phyloP scores from a whole-genome alignment of 345 rosid species.

The Sonneratia alba region DNA sequence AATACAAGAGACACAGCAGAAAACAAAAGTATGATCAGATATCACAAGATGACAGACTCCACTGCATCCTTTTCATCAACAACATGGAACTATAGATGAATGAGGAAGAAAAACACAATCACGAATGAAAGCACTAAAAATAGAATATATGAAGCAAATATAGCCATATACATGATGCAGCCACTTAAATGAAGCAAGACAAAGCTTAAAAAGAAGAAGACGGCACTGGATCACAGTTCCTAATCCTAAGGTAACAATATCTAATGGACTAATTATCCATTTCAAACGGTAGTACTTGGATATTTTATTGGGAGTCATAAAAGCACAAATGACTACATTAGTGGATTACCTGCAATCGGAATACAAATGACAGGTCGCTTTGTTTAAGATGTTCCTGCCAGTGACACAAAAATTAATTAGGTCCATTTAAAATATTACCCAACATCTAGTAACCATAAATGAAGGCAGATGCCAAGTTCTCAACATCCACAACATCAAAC shows the following conservation, averaged over 20 bases:
- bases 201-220: too few species aligned
- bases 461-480: background rate
- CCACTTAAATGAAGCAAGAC: too few species aligned
- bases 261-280: background rate
- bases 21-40: background rate
- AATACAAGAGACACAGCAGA: background rate
- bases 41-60: background rate
- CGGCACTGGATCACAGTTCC: background rate
- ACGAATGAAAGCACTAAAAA: too few species aligned
- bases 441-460: background rate
- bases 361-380: slow-evolving; percentile 85
- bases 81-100: background rate
- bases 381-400: slow-evolving; percentile 87
- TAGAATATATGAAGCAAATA: too few species aligned
- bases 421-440: background rate
- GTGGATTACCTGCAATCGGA: slow-evolving; percentile 71
- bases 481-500: background rate
- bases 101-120: background rate
- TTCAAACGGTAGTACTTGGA: background rate
- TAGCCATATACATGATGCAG: too few species aligned
- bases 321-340: background rate
- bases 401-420: slow-evolving; percentile 17
- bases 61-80: background rate
- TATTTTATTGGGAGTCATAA: background rate
- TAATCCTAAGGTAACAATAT: background rate